Base-by-base conservation (phyloP, 2,329 filamentous ascomycete genomes). In the Aureobasidium sp. region DNA sequence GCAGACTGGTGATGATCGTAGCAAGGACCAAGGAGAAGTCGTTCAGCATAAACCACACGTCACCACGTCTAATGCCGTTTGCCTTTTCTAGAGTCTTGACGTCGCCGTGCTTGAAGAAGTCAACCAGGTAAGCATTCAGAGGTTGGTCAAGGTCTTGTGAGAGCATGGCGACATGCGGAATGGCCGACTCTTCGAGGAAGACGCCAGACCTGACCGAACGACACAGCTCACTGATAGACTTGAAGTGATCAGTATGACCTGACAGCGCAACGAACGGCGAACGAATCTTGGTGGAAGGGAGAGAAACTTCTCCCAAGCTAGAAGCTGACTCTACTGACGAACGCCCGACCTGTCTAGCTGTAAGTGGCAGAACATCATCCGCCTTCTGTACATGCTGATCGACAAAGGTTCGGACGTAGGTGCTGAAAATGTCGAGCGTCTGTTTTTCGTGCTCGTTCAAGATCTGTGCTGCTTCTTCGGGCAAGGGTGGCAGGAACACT, bases 91-190 rank as follows among this genome's bases (percentile, higher is more conserved):
- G 75, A 0, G 84, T 81, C 1, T 78, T 70, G 26, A 86, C 71
- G 68, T 87, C 83, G 3, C 88, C 88, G 67, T 92, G 86, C 72
- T 85, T 88, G 79, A 84, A 91, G 73, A 91, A 93, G 71, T 92
- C 87, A 64, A 87, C 84, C 0, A 92, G 74, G 68, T 89, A 89
- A 0, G 85, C 84, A 66, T 90, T 90, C 64, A 85, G 78, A 0
- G 81, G 82, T 13, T 79, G 77, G 2, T 75, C 70, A 5, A 74
- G 71, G 59, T 87, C 82, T 29, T 84, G 76, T 0, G 84, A 82
- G 66, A 82, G 82, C 12, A 90, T 74, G 5, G 80, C 79, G 5
- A 91, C 79, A 69, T 88, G 83, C 0, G 89, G 89, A 27, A 93
- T 84, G 1, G 87, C 85, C 0, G 86, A 81, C 68, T 89, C 82